Base-by-base conservation (phyloP, 2,329 filamentous ascomycete genomes). In the Sporothrix pseudoabietina region DNA sequence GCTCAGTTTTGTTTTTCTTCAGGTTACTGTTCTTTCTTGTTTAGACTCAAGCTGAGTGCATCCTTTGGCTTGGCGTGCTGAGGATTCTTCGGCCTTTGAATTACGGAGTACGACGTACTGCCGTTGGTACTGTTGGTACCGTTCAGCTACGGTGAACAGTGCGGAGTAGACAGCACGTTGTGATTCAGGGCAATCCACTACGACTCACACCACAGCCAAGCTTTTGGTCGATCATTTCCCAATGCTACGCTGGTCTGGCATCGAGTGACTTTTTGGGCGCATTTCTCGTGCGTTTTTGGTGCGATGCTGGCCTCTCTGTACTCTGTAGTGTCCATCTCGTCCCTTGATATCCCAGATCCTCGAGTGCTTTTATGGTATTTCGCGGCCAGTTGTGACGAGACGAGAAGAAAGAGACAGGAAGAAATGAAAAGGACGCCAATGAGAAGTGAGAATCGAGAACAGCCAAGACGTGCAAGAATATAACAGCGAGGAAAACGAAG, bases 351-450 rank as follows among this genome's bases (percentile, higher is more conserved):
- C 52, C 52, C 52, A 54, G 52, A 54, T 54, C 49, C 49, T 54
- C 49, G 49, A 12, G 16, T 22, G 49, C 9, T 44, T 8, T 44
- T 14, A 9, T 44, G 41, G 5, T 4, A 57, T 14, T 39, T 61
- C 57, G 57, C 57, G 39, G 32, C 57, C 57, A 61, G 57, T n/a
- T 61, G 57, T n/a, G 30, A 39, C 57, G 57, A 61, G 16, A 12
- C 14, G 8, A 35, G 35, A 35, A 35, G 8, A 35, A 35, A 35
- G 35, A 30, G 22, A 57, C 4, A 22, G 54, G 54, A n/a, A 57
- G 12, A 22, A 57, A 32, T 22, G 54, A 30, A 22, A 57, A 10
- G 54, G 26, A 22, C 9, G 32, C 12, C 54, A 57, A 26, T 26
- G 26, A 26, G 26, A 26, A 26, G 26, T 26, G 26, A 26, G 26